Conservation (phyloP, 2,329 filamentous ascomycete genomes). For the Sporothrix humicola region DNA sequence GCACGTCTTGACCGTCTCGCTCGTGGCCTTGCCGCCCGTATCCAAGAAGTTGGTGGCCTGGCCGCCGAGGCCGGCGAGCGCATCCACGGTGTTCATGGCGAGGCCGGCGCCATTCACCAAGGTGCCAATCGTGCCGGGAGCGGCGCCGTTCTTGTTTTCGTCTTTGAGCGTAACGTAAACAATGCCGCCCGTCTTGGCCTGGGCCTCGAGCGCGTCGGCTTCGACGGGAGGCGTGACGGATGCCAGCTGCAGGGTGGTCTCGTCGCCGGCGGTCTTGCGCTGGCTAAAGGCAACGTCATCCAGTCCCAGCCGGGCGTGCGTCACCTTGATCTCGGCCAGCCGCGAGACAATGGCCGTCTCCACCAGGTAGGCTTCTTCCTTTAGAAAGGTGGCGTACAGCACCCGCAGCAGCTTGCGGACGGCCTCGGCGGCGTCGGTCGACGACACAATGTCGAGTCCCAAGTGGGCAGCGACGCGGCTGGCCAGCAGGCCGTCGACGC, state of each 20-base stretch:
- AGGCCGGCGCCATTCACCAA: conserved; percentile 88
- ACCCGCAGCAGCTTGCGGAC: conserved; percentile 57
- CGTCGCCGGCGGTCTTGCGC: conserved; percentile 48
- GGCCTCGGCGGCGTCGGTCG: conserved; percentile 47
- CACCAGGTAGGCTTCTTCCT: conserved; percentile 55
- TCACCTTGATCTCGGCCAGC: conserved; percentile 38
- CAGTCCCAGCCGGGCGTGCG: conserved; percentile 53
- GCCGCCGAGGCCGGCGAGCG: conserved; percentile 70
- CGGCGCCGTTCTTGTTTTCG: conserved; percentile 42
- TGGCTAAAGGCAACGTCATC: conserved; percentile 53
- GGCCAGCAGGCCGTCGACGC: conserved; percentile 52
- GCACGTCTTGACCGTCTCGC: conserved; percentile 76
- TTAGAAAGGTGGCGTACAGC: conserved; percentile 58
- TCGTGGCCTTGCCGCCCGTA: conserved; percentile 86
- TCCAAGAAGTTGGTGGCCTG: conserved; percentile 83
- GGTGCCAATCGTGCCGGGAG: conserved; percentile 70
- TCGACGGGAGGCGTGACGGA: conserved; percentile 35
- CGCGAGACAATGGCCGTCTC: conserved; percentile 47
- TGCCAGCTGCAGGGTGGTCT: background rate
- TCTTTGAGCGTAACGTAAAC: conserved; percentile 72
- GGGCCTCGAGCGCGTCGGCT: conserved; percentile 45
- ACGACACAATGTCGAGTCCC: conserved; percentile 51
- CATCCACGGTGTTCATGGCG: conserved; percentile 90
- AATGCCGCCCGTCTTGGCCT: conserved; percentile 67
- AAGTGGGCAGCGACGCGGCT: conserved; percentile 56